phyloP scores from a whole-genome alignment of 179 eudicot species.

The Beta lomatogona region DNA sequence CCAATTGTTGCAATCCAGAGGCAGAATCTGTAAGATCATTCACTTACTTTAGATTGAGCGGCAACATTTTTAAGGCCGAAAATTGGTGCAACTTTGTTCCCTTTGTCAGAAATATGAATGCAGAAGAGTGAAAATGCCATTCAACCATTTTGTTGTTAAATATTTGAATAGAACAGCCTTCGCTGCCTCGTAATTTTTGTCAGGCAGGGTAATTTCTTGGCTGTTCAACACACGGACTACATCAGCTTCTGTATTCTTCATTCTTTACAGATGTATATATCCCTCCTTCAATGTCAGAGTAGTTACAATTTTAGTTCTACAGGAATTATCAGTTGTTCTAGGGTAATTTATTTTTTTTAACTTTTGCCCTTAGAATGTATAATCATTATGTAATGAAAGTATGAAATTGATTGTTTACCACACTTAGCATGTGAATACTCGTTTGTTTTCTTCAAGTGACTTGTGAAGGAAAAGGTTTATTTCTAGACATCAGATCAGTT shows the following conservation, averaged over 20 bases:
- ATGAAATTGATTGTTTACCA: neutral
- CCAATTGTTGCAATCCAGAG: constrained; percentile 51
- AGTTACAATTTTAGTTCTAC: constrained; percentile 19
- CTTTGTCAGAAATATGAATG: constrained; percentile 56
- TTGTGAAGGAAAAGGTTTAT: neutral
- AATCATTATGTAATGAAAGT: constrained; percentile 13
- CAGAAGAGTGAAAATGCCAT: constrained; percentile 26
- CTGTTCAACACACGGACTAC: constrained; percentile 23
- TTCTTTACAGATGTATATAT: constrained; percentile 40
- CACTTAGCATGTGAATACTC: neutral
- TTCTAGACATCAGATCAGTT: neutral
- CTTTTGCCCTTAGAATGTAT: constrained; percentile 10
- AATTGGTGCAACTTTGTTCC: constrained; percentile 64
- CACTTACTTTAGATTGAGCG: constrained; percentile 62
- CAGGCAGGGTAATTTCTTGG: constrained; percentile 31
- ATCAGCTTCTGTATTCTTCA: constrained; percentile 28
- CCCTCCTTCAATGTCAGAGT: constrained; percentile 15
- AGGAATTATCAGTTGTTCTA: constrained; percentile 13
- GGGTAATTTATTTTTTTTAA: neutral
- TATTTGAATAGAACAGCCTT: constrained; percentile 19
- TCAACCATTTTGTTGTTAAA: constrained; percentile 17
- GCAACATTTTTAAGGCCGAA: constrained; percentile 51
- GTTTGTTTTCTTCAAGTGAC: neutral
- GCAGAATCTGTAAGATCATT: constrained; percentile 52
- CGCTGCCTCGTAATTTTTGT: constrained; percentile 37